Conservation (phyloP, 2,329 filamentous ascomycete genomes). For the Paraconiothyrium brasiliense region DNA sequence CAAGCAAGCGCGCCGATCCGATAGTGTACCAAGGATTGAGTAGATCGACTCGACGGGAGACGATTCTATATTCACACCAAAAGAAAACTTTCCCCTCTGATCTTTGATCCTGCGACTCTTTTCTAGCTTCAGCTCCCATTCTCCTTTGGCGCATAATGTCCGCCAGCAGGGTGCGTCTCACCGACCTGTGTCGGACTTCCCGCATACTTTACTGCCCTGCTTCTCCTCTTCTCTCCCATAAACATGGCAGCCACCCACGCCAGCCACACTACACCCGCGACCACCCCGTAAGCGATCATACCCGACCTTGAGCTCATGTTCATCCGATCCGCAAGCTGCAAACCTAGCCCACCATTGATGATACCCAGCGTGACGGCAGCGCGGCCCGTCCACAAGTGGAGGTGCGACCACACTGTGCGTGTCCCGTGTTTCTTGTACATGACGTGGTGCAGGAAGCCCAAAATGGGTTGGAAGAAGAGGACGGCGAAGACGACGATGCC, state of each 20-base stretch:
- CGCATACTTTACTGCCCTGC: slow-evolving; percentile 26
- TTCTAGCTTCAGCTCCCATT: not conserved
- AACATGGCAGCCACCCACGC: slow-evolving; percentile 41
- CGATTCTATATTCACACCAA: not conserved
- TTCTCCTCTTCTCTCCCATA: slow-evolving; percentile 40
- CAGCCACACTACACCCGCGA: slow-evolving; percentile 59
- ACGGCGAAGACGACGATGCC: slow-evolving; percentile 61
- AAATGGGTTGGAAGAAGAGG: slow-evolving; percentile 64
- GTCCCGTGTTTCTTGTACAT: slow-evolving; percentile 58
- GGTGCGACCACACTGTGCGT: slow-evolving; percentile 58
- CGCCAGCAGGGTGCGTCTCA: slow-evolving; percentile 17
- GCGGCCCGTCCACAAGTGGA: slow-evolving; percentile 66
- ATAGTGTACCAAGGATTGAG: not conserved
- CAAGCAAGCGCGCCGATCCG: not conserved
- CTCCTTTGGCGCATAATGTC: slow-evolving; percentile 34
- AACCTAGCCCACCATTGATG: slow-evolving; percentile 66
- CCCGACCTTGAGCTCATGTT: slow-evolving; percentile 39
- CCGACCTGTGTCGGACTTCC: slow-evolving; percentile 13
- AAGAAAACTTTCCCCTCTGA: no score
- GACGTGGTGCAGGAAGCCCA: slow-evolving; percentile 62
- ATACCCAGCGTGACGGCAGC: slow-evolving; percentile 61
- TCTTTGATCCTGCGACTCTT: no score
- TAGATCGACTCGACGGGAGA: not conserved
- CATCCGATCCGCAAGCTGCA: slow-evolving; percentile 57
- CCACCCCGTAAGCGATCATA: slow-evolving; percentile 60